These are phyloP conservation scores for Kodamaea jinghongensis DNA, from an alignment of 805 yeast genomes.

Conservation along the genomic window DNA sequence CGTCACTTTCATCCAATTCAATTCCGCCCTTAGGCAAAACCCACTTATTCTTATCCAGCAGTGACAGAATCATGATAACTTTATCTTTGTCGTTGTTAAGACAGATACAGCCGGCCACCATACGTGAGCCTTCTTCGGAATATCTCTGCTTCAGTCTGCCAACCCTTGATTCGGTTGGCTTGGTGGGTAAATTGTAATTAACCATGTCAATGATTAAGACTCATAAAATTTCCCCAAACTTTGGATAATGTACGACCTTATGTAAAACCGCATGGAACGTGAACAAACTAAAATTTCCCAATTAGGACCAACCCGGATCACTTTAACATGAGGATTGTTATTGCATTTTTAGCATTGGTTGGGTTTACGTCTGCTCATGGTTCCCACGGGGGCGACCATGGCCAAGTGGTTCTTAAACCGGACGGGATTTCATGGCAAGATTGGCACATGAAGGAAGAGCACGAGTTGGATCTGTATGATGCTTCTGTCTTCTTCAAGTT, in stretches of 20 bases:
- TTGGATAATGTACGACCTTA: too few relatives aligned
- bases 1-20: constrained; percentile 72
- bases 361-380: constrained; percentile 1
- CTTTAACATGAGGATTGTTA: background rate
- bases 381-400: constrained; percentile 1
- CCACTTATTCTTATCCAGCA: constrained; percentile 69
- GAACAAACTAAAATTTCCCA: background rate
- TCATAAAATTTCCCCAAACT: too few relatives aligned
- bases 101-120: constrained; percentile 92
- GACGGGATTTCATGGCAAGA: constrained; percentile 65
- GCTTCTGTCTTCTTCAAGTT: constrained; percentile 72
- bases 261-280: too few relatives aligned
- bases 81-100: constrained; percentile 53
- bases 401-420: constrained; percentile 31
- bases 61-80: constrained; percentile 77
- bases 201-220: constrained; percentile 1
- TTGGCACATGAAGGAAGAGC: constrained; percentile 92
- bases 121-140: constrained; percentile 69
- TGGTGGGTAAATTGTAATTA: constrained; percentile 7
- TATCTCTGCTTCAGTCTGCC: constrained; percentile 59
- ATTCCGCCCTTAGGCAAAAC: constrained; percentile 96
- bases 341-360: background rate
- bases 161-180: constrained; percentile 29
- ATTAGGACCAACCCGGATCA: background rate
- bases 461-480: constrained; percentile 70